Evolutionary conservation across 2,329 filamentous ascomycete genomes (phyloP).

Genomic region (Fusarium tanahbumbuense): DNA sequence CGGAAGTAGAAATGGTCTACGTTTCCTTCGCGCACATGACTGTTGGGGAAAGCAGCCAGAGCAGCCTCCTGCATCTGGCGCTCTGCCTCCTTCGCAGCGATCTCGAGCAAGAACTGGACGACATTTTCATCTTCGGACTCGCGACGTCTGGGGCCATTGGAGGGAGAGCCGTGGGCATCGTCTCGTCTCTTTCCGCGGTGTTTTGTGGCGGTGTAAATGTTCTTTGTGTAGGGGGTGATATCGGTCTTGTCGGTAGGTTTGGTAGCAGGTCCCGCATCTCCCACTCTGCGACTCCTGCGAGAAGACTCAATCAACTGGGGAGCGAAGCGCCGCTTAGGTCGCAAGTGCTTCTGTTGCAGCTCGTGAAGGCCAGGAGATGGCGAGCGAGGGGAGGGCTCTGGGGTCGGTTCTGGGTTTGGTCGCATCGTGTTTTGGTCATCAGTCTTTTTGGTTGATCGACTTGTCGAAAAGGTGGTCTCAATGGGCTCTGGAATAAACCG

Average conservation of each 20-base stretch:
- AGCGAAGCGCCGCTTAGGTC: slow-evolving; percentile 68
- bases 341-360: slow-evolving; percentile 56
- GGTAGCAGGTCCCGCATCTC: slow-evolving; percentile 72
- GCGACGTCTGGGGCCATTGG: slow-evolving; percentile 57
- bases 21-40: slow-evolving; percentile 74
- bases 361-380: slow-evolving; percentile 58
- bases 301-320: slow-evolving; percentile 87
- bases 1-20: slow-evolving; percentile 78
- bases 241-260: slow-evolving; percentile 78
- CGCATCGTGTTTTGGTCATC: slow-evolving; percentile 51
- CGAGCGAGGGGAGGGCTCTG: slow-evolving; percentile 64
- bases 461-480: slow-evolving; percentile 75
- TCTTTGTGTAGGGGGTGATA: slow-evolving; percentile 72
- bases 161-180: slow-evolving; percentile 20
- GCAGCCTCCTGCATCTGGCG: slow-evolving; percentile 82
- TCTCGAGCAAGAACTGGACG: slow-evolving; percentile 79
- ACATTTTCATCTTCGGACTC: slow-evolving; percentile 81
- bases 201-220: slow-evolving; percentile 65
- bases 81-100: slow-evolving; percentile 84
- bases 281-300: slow-evolving; percentile 74
- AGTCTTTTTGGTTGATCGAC: slow-evolving; percentile 57
- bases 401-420: slow-evolving; percentile 68
- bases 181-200: slow-evolving; percentile 51
- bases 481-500: slow-evolving; percentile 77
- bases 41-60: slow-evolving; percentile 80